Evolutionary conservation across 1,284 basidiomycete genomes (phyloP), one percentile per base, ranked within the genome.

Genomic region (Taiwanofungus camphoratus): DNA sequence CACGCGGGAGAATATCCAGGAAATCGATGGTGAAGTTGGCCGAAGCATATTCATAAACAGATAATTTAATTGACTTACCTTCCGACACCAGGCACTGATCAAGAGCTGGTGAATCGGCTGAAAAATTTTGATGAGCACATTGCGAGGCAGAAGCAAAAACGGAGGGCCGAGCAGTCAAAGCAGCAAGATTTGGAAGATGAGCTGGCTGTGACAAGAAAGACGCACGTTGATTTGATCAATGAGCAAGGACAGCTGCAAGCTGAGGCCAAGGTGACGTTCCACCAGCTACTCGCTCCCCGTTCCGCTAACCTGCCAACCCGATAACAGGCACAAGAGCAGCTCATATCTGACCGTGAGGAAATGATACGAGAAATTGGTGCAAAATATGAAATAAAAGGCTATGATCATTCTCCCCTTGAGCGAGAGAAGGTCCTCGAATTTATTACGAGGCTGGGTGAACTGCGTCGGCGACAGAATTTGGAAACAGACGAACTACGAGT

Each of bases 1-100:
- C 35, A 79, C 85, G 29, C 76, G 78, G 44, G 68, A 80, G 23
- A 83, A 77, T 37, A 64, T 91, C n/a, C 77, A 82, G 33, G 77
- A 88, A 53, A 69, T 95, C 44, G 70, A 77, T 39, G 91, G 91
- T 88, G 45, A 37, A 63, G 41, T 30, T 23, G 3, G n/a, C 22
- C 3, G 7, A 23, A 46, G 44, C 4, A 31, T 20, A 19, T 41
- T 16, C n/a, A 12, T 26, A n/a, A 8, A 19, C 18, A 16, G 3
- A 15, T 16, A 21, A n/a, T 26, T 42, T 42, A 36, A 49, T 46
- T 26, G 29, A 35, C 29, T 26, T 37, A n/a, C n/a, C n/a, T n/a
- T n/a, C n/a, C n/a, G n/a, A n/a, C n/a, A 30, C 33, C 44, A 92
- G 94, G 88, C 27, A 76, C 82, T 2, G 85, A 91, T 36, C 82